Evolutionary conservation across 306 rosid species (phyloP), one percentile per base, ranked within the genome.

Genomic region (Begonia loranthoides): DNA sequence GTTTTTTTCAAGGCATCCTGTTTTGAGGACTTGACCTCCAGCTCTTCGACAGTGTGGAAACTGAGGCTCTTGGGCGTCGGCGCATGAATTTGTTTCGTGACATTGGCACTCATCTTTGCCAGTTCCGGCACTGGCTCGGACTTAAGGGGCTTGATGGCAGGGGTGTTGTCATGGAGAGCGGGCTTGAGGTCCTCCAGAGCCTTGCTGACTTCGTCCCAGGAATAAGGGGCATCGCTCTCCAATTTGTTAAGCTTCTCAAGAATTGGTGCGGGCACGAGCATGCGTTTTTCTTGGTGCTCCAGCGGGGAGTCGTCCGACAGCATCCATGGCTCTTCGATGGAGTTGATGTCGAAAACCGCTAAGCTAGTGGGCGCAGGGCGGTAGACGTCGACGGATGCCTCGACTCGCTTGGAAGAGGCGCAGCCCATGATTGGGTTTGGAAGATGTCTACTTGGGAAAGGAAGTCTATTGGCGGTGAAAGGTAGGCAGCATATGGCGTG

Each of bases 311-410:
- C 4, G 64, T 68, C 72, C 1, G 63, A 65, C 56, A 72, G 69
- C 0, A 82, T 70, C 97, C 97, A 90, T 7, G 97, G 94, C 56
- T 90, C 97, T 13, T 80, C 79, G 40, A 90, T 68, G 41, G 87
- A 55, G 79, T 82, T 78, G 56, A 90, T 66, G 70, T 90, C 82
- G 13, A 90, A 90, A 6, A 77, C 83, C 0, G 94, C 85, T n/a
- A 82, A 89, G 71, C 97, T 82, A 0, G 95, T 58, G 1, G 94
- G 94, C 1, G 97, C 81, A 5, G 95, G 94, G 1, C 66, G 76
- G 72, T 79, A 90, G 0, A 41, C 58, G 11, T 62, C 72, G 2
- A 47, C 66, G 3, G 66, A 54, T 5, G 66, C 65, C 1, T 89
- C 80, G 2, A 80, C 34, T 21, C 59, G 61, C 60, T 76, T 80